Base-by-base conservation (phyloP, 306 rosid genomes). In the Sindora glabra region DNA sequence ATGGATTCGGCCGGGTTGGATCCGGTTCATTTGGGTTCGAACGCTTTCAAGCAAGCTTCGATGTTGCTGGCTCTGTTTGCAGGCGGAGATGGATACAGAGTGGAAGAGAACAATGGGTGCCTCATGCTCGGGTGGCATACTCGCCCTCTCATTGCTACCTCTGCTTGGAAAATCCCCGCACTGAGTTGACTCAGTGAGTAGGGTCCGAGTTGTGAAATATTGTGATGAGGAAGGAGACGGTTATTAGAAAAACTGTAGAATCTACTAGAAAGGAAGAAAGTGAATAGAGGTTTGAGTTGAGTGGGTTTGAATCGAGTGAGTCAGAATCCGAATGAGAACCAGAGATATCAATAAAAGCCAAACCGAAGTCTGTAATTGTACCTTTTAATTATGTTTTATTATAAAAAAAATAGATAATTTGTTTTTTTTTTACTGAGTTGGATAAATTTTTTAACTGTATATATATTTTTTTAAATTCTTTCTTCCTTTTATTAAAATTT, bases 81-180 rank as follows among this genome's bases (percentile, higher is more conserved):
- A 1, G 90, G 94, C 8, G 89, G 87, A 0, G 89, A 71, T 30
- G 96, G 90, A 19, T 90, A 90, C 24, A 62, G 74, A 44, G 96
- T 87, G 62, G 96, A 90, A 59, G 96, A 90, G 69, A 87, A 73
- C 19, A 69, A 72, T 1, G 97, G 94, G 42, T 77, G 81, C 62
- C 82, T 90, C 24, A 78, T 81, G 90, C 83, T 90, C 4, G 95
- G 95, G 7, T 90, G 97, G 95, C 97, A 90, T 62, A 86, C 90
- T 1, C 72, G 95, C 62, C 89, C 92, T 1, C 86, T 90, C 47
- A 86, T 90, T 10, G 94, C 95, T 23, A 86, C 95, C 48, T 84
- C 97, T 2, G 97, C 95, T 0, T 90, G 97, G 97, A 76, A 77
- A 36, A 73, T 77, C 32, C 69, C 82, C 52, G 52, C 37, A 0